Evolutionary conservation across 805 yeast species (phyloP).

Genomic region (Metschnikowia dekortorum): DNA sequence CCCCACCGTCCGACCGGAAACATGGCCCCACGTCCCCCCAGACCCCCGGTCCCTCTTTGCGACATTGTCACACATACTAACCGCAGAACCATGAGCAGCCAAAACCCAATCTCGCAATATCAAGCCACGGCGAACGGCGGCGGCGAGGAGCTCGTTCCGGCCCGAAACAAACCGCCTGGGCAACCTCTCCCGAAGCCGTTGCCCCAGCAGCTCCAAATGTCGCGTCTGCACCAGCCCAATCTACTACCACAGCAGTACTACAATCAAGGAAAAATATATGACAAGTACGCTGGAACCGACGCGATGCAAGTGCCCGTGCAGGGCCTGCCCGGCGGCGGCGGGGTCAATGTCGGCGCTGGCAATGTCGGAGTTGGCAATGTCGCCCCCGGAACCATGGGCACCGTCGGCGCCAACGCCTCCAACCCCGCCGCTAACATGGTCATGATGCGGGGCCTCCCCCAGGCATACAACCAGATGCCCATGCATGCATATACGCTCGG

Average conservation of each 20-base stretch:
- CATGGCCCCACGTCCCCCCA: background rate
- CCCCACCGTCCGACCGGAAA: background rate
- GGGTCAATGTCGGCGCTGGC: background rate
- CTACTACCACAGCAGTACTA: conserved; percentile 3
- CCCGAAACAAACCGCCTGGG: background rate
- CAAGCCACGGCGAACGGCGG: background rate
- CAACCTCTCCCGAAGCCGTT: conserved; percentile 2
- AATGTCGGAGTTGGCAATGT: background rate
- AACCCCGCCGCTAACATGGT: background rate
- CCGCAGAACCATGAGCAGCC: conserved; percentile 5
- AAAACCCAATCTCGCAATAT: conserved; percentile 3
- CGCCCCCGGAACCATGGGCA: background rate
- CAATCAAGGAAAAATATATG: background rate
- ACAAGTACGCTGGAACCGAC: background rate
- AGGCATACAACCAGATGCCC: conserved; percentile 10
- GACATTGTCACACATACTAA: background rate
- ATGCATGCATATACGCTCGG: conserved; percentile 8
- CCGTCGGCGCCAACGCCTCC: background rate
- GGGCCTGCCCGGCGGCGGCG: background rate
- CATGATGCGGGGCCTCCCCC: conserved; percentile 2
- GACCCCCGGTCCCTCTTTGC: background rate
- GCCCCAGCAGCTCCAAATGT: conserved; percentile 1
- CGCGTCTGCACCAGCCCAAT: conserved; percentile 1
- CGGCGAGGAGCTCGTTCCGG: background rate
- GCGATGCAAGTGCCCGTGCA: background rate